Evolutionary conservation across 208 protist genomes (phyloP).

Genomic region (Crithidia fasciculata): DNA sequence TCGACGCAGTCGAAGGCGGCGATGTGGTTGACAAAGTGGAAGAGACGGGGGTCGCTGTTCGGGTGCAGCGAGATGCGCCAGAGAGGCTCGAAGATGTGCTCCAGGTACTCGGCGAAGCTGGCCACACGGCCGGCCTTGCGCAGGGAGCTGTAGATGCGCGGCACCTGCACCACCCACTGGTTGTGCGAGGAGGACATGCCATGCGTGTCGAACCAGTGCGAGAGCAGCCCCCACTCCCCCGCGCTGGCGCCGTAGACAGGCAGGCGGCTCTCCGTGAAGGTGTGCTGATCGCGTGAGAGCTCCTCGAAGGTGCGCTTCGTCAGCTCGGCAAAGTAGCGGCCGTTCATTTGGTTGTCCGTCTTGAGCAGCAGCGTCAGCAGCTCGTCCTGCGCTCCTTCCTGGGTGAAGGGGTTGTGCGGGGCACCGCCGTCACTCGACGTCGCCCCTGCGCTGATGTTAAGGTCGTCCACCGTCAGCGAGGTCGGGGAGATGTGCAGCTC

Average conservation of each 20-base stretch:
- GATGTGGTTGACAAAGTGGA: conserved; percentile 97
- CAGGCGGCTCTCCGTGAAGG: conserved; percentile 93
- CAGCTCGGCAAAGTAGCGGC: conserved; percentile 97
- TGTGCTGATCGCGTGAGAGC: conserved; percentile 95
- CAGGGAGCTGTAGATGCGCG: conserved; percentile 94
- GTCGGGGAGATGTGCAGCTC: conserved; percentile 77
- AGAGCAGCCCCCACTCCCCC: conserved; percentile 96
- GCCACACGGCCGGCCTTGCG: conserved; percentile 76
- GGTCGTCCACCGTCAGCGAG: conserved; percentile 95
- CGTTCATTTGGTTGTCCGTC: conserved; percentile 98
- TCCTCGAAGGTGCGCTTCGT: conserved; percentile 96
- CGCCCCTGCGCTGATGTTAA: conserved; percentile 94
- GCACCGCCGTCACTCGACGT: conserved; percentile 49
- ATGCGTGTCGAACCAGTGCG: conserved; percentile 96
- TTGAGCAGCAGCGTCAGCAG: conserved; percentile 98
- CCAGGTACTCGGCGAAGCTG: conserved; percentile 96
- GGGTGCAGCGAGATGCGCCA: conserved; percentile 98
- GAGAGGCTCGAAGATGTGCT: conserved; percentile 98
- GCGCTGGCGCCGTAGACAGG: conserved; percentile 86
- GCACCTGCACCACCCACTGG: conserved; percentile 98
- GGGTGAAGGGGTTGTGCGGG: conserved; percentile 89
- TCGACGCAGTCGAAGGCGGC: conserved; percentile 98
- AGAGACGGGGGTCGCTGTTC: conserved; percentile 93
- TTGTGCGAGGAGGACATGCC: conserved; percentile 95
- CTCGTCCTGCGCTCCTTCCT: conserved; percentile 74